phyloP scores from a whole-genome alignment of 2,329 filamentous ascomycete genomes.

The Trematosphaeria pertusa region DNA sequence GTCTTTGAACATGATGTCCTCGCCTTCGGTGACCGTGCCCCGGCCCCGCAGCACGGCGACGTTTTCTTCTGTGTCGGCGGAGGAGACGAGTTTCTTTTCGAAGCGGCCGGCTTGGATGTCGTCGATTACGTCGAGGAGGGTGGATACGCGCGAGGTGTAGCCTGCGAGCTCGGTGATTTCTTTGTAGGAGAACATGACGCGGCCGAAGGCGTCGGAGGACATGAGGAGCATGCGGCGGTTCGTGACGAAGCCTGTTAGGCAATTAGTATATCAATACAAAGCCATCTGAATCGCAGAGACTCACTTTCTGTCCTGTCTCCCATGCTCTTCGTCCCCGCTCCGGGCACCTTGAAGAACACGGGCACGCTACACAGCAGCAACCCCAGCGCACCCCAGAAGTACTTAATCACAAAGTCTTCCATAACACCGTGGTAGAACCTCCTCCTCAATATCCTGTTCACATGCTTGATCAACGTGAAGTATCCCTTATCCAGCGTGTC shows the following conservation, averaged over 20 bases:
- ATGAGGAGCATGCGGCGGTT: constrained; percentile 91
- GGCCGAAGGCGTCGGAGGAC: constrained; percentile 90
- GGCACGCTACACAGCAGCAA: constrained; percentile 91
- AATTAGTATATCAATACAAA: background rate
- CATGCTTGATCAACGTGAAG: constrained; percentile 98
- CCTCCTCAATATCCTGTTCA: constrained; percentile 90
- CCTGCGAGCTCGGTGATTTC: constrained; percentile 96
- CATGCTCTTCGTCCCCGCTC: constrained; percentile 63
- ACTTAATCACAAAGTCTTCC: constrained; percentile 99
- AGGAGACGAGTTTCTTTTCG: constrained; percentile 95
- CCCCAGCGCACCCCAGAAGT: constrained; percentile 96
- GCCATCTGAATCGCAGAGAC: constrained; percentile 21
- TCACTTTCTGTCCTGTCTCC: constrained; percentile 70
- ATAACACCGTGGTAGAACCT: constrained; percentile 98
- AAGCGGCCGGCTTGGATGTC: constrained; percentile 90
- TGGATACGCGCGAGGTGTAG: constrained; percentile 91
- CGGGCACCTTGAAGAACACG: constrained; percentile 92
- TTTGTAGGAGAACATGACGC: constrained; percentile 95
- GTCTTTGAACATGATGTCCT: constrained; percentile 82
- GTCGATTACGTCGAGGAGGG: constrained; percentile 90
- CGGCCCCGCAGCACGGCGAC: constrained; percentile 82
- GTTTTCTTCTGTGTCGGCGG: constrained; percentile 81
- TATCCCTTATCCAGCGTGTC: constrained; percentile 97
- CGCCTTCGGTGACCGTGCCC: constrained; percentile 81
- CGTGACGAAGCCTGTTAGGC: constrained; percentile 76